Evolutionary conservation across 306 rosid genomes (phyloP), one percentile per base, ranked within the genome.

Genomic region (Arachis stenosperma): DNA sequence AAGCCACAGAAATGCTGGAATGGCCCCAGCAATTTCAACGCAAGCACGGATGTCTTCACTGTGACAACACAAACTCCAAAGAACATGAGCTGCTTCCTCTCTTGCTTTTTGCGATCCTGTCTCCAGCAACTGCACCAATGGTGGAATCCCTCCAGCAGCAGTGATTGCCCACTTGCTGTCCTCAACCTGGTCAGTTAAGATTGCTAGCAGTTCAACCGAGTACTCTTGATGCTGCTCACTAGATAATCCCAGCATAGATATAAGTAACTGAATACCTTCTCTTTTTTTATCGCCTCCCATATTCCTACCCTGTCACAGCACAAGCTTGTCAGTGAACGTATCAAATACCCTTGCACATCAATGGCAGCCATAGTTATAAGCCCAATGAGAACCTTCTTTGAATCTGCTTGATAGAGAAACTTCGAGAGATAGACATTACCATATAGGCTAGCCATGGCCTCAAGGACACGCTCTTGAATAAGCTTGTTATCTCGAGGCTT

Each of bases 101-200:
- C 87, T 91, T 50, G 98, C 97, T 75, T 91, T 88, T 70, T 89
- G 96, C 33, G 98, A 89, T 73, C 97, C 96, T 14, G 91, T 86
- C 83, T 94, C 97, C 81, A 94, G 81, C 75, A 91, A 80, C 89
- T 94, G 96, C 79, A 94, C 98, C 82, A 94, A 58, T 41, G 89
- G 96, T 74, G 98, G 98, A 84, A 94, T 94, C 65, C 96, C 98
- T 61, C 98, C 97, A 30, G 98, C 97, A 84, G 98, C 98, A 67
- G 98, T 94, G 74, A 91, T 91, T 73, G 98, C 98, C 98, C 98
- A 94, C 79, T 94, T 94, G 85, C 95, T 91, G 88, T 94, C 98
- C 80, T 91, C 96, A 8, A 89, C 90, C 79, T 89, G 97, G 68
- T 91, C 90, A 69, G 94, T 89, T 77, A 91, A 84, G 81, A 89